Conservation (phyloP, 2,329 filamentous ascomycete species). For the Colletotrichum musicola region DNA sequence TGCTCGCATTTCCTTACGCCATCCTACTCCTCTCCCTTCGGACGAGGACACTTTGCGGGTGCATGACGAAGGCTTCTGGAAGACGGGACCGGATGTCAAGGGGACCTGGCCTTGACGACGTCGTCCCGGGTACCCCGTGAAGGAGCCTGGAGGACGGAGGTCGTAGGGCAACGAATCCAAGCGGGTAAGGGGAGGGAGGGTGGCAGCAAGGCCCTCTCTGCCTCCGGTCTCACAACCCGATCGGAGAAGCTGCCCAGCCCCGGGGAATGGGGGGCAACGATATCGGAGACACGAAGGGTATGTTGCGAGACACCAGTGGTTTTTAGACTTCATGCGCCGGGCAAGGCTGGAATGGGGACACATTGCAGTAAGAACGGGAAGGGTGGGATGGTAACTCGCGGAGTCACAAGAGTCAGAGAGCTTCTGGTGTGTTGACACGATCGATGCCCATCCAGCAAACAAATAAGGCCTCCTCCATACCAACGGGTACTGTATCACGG, state of each 20-base stretch:
- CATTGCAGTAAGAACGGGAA: background rate
- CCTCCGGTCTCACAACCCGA: background rate
- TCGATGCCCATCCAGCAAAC: background rate
- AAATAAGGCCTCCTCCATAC: background rate
- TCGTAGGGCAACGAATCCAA: background rate
- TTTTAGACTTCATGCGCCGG: slow-evolving; percentile 35
- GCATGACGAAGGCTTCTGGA: slow-evolving; percentile 32
- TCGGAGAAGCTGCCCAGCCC: slow-evolving; percentile 16
- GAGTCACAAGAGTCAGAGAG: background rate
- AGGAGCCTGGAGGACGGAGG: background rate
- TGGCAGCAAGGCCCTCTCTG: slow-evolving; percentile 7
- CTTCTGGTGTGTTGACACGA: background rate
- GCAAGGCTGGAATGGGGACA: slow-evolving; percentile 37
- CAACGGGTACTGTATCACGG: too few species aligned
- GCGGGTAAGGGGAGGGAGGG: background rate
- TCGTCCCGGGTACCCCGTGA: slow-evolving; percentile 1
- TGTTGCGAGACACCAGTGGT: slow-evolving; percentile 31
- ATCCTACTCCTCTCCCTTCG: background rate
- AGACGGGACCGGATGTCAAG: slow-evolving; percentile 10
- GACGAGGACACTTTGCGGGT: slow-evolving; percentile 12
- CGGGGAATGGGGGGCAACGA: slow-evolving; percentile 4
- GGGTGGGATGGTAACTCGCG: background rate
- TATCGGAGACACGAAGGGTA: slow-evolving; percentile 27
- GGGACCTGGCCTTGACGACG: slow-evolving; percentile 10
- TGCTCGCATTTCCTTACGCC: background rate